A percentile compares a stretch with the other conserved stretches of the same genome.
Conservation (phyloP, 495 filamentous ascomycete genomes). For the Cudoniella acicularis region DNA sequence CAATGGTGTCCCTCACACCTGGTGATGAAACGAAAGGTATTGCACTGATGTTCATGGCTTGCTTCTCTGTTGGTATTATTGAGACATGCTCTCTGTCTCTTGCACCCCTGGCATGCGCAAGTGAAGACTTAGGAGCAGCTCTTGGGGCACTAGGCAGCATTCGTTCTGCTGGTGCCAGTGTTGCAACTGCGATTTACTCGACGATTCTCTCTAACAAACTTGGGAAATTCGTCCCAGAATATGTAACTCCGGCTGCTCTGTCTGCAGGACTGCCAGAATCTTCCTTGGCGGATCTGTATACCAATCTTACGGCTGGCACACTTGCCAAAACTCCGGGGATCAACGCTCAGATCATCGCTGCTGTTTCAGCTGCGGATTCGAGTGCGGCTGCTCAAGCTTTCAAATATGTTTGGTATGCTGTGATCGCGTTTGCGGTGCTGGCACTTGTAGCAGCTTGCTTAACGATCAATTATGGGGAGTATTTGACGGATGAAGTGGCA, state of each 20-base stretch:
- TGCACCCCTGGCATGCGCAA: slow-evolving; percentile 2
- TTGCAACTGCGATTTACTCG: slow-evolving; percentile 3
- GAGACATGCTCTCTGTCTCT: slow-evolving; percentile 2
- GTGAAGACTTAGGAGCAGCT: slow-evolving; percentile 1
- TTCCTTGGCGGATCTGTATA: slow-evolving; percentile 1
- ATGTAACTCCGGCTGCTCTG: background rate
- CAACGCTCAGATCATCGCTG: background rate
- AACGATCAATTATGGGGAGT: slow-evolving; percentile 10
- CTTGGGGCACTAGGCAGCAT: slow-evolving; percentile 1
- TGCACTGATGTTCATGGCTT: slow-evolving; percentile 7
- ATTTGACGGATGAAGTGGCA: slow-evolving; percentile 7
- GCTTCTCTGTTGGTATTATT: slow-evolving; percentile 8
- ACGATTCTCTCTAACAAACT: slow-evolving; percentile 6
- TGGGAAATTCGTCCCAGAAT: slow-evolving; percentile 1
- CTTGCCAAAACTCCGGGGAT: background rate
- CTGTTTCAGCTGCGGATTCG: background rate
- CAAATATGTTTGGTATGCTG: slow-evolving; percentile 8
- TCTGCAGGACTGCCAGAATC: background rate
- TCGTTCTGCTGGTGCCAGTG: background rate
- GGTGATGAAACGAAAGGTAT: background rate
- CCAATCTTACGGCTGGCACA: slow-evolving; percentile 1
- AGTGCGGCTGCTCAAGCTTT: background rate
- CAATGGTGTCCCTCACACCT: background rate
- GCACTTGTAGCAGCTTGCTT: background rate
- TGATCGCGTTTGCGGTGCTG: slow-evolving; percentile 1